Percentiles rank a stretch among this genome's conserved stretches.
Evolutionary conservation across 805 yeast genomes (phyloP).

Genomic region (Wickerhamomyces rabaulensis): DNA sequence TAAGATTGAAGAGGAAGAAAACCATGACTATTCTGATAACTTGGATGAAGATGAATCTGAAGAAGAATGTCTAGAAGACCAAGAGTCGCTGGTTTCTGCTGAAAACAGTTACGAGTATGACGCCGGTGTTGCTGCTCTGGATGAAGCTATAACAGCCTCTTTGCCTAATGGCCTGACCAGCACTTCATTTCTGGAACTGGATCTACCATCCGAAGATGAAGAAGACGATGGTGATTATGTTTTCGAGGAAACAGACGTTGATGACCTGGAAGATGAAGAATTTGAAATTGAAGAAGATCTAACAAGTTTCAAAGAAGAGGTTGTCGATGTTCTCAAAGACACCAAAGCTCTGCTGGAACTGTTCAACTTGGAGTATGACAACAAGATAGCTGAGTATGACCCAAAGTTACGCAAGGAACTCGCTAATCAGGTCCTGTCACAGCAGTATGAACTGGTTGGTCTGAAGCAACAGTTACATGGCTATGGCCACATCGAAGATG

Average conservation of each 20-base stretch:
- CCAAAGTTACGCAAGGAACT: slow-evolving; percentile 1
- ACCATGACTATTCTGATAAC: slow-evolving; percentile 23
- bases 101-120: not conserved
- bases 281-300: not conserved
- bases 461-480: slow-evolving; percentile 2
- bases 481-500: not conserved
- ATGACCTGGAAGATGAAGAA: slow-evolving; percentile 11
- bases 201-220: slow-evolving; percentile 1
- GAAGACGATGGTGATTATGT: not conserved
- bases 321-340: not conserved
- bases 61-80: not conserved
- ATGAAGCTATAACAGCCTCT: not conserved
- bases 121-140: not conserved
- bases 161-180: not conserved
- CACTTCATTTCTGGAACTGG: not conserved
- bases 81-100: not conserved
- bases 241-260: slow-evolving; percentile 6
- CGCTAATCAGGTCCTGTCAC: slow-evolving; percentile 2
- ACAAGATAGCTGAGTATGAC: not conserved
- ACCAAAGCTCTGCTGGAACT: not conserved
- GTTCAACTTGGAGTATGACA: not conserved
- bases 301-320: not conserved
- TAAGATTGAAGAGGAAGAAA: slow-evolving; percentile 25
- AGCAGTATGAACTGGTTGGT: slow-evolving; percentile 4
- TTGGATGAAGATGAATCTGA: slow-evolving; percentile 13